phyloP scores from a whole-genome alignment of 202 grass and related monocot species.

The Elaeis oleifera region DNA sequence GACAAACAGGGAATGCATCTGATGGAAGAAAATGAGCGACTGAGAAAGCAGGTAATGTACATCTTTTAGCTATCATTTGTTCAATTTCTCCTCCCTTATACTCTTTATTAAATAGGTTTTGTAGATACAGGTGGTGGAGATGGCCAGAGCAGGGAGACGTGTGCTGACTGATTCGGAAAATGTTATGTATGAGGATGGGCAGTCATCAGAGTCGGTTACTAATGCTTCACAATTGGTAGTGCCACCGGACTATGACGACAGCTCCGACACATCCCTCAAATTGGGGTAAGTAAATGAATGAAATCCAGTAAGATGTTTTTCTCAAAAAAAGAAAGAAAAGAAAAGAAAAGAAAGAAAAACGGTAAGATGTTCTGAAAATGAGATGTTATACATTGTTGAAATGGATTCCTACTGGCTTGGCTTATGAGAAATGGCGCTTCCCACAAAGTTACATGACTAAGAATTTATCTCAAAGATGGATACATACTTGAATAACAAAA shows the following conservation, averaged over 20 bases:
- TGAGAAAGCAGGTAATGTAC: conserved; percentile 54
- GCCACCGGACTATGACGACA: conserved; percentile 29
- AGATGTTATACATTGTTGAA: too few species aligned
- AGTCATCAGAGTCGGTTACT: conserved; percentile 57
- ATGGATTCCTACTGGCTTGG: too few species aligned
- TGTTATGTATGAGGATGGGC: conserved; percentile 43
- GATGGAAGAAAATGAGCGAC: conserved; percentile 46
- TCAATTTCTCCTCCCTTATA: not conserved
- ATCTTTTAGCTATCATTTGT: not conserved
- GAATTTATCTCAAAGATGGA: too few species aligned
- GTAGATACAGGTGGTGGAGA: conserved; percentile 42
- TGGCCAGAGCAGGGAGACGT: conserved; percentile 38
- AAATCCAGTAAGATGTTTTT: not conserved
- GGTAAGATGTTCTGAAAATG: too few species aligned
- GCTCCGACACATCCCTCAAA: conserved; percentile 55
- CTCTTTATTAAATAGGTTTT: not conserved
- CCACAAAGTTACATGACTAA: too few species aligned
- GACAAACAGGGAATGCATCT: conserved; percentile 35
- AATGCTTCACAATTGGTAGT: conserved; percentile 29
- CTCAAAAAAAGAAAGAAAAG: not conserved
- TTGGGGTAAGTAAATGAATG: conserved; percentile 33
- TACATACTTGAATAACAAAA: too few species aligned
- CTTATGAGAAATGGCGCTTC: too few species aligned
- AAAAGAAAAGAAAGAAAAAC: too few species aligned
- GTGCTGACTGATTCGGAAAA: conserved; percentile 33